Base-by-base conservation (phyloP, 192 early-diverging fungal species). In the Entomortierella lignicola region DNA sequence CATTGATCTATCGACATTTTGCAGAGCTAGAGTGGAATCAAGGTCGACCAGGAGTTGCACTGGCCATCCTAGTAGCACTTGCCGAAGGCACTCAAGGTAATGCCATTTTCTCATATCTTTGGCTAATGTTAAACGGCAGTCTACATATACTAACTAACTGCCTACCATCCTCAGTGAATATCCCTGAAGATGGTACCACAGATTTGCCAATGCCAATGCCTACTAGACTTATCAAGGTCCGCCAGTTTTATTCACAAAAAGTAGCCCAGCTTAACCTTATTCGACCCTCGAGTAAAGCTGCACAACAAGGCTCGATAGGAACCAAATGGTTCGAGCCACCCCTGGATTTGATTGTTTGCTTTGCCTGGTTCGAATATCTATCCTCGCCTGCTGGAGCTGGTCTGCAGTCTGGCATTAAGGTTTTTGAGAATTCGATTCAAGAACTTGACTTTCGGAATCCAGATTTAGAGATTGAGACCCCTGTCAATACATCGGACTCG, bases 21-120 rank as follows among this genome's bases (percentile, higher is more conserved):
- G 71, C 88, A 10, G 82, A 87, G 32, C 56, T 89, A n/a, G 88
- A 89, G 39, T 66, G 86, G 51, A 85, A 84, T 54, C 69, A 85
- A 58, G 83, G 75, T 17, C 77, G 71, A 23, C 63, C 63, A 51
- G 63, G 73, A 10, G 82, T 67, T 32, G 88, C 88, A 1, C 42
- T 88, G 27, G 84, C 69, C 25, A 83, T 87, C 26, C 55, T 89
- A 21, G 31, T 80, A 12, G 58, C 82, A 8, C 75, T 85, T 55
- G 69, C 70, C 26, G 81, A 79, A 29, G 71, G 60, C 1, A 53
- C 51, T n/a, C 30, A 37, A 60, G 59, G 69, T 77, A 60, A n/a
- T 15, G 23, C 11, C 10, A 13, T 25, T 54, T 4, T 3, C 27
- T 8, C 52, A 47, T 15, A 11, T 15, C 17, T 50, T 21, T 17